Base-by-base conservation (phyloP, 2,329 filamentous ascomycete genomes). In the Monosporascus cannonballus region DNA sequence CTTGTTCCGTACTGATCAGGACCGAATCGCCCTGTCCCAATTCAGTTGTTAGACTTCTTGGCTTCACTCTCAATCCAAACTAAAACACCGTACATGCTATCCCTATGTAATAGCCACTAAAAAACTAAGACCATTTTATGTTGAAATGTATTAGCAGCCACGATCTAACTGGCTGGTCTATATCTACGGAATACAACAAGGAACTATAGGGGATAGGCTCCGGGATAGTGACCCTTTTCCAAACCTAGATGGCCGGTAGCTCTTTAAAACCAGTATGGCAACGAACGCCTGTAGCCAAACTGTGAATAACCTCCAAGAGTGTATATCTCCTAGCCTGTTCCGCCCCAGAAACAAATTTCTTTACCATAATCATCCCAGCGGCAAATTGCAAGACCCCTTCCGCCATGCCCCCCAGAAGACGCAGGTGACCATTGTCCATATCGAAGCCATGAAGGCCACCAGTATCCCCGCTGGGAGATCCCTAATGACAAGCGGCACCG, bases 401-500 rank as follows among this genome's bases (percentile, higher is more conserved):
- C 2, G 2, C 49, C 49, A 51, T 8, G 3, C n/a, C 6, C 18
- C n/a, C 52, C 45, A 54, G 37, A 54, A 48, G 6, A 22, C n/a
- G 9, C 42, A 51, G 5, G 44, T 25, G 22, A 54, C 20, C 24
- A 22, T 22, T 5, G 52, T 51, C 42, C 39, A 54, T 20, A 27
- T n/a, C 14, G 15, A 37, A 4, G 42, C 42, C 3, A 24, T 38
- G 17, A 44, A 7, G 7, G 47, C 36, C 24, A 49, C 51, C 9
- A 49, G 38, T 3, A 52, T 9, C 15, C 56, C 38, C 8, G 49
- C 38, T 17, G 24, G 34, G 5, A 36, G 24, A n/a, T 55, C 52
- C 1, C 54, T 52, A 14, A 56, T 47, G 4, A 51, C 27, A 25
- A 54, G 37, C 3, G 54, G 54, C 34, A 56, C 39, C 1, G 56